These are phyloP conservation scores for Tolypocladium nubicola DNA, from an alignment of 2,329 filamentous ascomycete species.

Conservation along the genomic window DNA sequence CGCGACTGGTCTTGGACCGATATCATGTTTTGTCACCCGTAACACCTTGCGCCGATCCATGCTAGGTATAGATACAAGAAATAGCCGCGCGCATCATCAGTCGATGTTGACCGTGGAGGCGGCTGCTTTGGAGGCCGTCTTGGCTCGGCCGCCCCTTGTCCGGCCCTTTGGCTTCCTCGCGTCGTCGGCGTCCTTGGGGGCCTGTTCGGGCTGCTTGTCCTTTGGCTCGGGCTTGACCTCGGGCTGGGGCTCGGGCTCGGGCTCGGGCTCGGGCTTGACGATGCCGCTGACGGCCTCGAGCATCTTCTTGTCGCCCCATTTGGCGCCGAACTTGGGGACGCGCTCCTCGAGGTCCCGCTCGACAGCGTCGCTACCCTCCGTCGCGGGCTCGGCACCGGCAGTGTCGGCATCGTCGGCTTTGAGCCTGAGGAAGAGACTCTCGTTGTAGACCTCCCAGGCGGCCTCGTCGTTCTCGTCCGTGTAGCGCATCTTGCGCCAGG, in stretches of 20 bases:
- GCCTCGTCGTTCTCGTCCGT: constrained; percentile 68
- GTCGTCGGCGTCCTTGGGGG: constrained; percentile 11
- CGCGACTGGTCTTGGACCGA: background rate
- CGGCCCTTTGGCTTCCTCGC: constrained; percentile 15
- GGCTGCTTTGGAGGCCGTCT: constrained; percentile 8
- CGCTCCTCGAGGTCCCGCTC: constrained; percentile 18
- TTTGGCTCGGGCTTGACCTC: constrained; percentile 17
- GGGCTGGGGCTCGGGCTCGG: constrained; percentile 10
- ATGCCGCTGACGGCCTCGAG: constrained; percentile 36
- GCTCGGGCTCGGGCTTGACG: constrained; percentile 18
- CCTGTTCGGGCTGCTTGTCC: constrained; percentile 7
- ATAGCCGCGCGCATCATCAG: constrained; percentile 1
- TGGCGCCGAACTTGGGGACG: constrained; percentile 27
- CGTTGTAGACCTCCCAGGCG: constrained; percentile 66
- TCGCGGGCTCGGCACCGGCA: background rate
- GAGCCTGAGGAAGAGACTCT: constrained; percentile 46
- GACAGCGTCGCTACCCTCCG: constrained; percentile 2
- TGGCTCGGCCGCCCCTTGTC: constrained; percentile 15
- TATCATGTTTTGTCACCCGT: background rate
- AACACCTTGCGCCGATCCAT: constrained; percentile 2
- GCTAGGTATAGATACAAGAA: constrained; percentile 1
- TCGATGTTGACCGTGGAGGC: constrained; percentile 5
- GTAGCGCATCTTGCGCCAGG: constrained; percentile 72
- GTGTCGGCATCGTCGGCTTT: constrained; percentile 6
- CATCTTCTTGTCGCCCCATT: constrained; percentile 33